Evolutionary conservation across 768 basidiomycete species (phyloP), one percentile per base, ranked within the genome.

Genomic region (Suillus subluteus): DNA sequence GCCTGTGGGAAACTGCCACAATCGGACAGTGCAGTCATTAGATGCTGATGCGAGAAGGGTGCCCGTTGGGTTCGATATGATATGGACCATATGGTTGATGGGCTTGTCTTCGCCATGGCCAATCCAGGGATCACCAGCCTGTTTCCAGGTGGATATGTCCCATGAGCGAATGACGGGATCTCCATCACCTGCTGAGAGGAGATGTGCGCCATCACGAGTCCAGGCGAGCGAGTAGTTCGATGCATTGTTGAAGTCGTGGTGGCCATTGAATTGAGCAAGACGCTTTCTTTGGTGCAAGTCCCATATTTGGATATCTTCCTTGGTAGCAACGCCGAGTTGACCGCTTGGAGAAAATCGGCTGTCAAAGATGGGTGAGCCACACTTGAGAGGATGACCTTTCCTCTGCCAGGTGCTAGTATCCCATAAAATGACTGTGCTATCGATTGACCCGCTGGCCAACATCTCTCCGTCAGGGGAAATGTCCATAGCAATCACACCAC

Each of bases 11-110:
- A 35, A 18, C 21, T 37, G 35, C 56, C 56, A 38, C 37, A 58
- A 16, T 37, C 37, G 37, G 23, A 58, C 37, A 8, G 37, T 38
- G n/a, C 7, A 6, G 37, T 58, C 37, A 1, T 4, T 1, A 15
- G n/a, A 58, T 58, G 56, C 56, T 23, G 56, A 38, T 58, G 56
- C 56, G 13, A 58, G 50, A 52, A 16, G 23, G 15, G 50, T 30
- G 7, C 50, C 50, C 16, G 26, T 15, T 30, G 15, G 15, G 37
- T 58, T 58, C n/a, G 23, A 37, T 8, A 15, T 26, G 26, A 26
- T 26, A 26, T 26, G 26, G 26, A 26, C 7, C n/a, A 58, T 58
- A n/a, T 11, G 12, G 6, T 23, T 1, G 56, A 58, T 38, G 6
- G 8, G 0, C 3, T 7, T 0, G 12, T 38, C n/a, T 21, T 37